Percentiles rank a stretch among this genome's conserved stretches.
These are phyloP conservation scores for Podospora conica DNA, from an alignment of 495 filamentous ascomycete species.

Conservation along the genomic window DNA sequence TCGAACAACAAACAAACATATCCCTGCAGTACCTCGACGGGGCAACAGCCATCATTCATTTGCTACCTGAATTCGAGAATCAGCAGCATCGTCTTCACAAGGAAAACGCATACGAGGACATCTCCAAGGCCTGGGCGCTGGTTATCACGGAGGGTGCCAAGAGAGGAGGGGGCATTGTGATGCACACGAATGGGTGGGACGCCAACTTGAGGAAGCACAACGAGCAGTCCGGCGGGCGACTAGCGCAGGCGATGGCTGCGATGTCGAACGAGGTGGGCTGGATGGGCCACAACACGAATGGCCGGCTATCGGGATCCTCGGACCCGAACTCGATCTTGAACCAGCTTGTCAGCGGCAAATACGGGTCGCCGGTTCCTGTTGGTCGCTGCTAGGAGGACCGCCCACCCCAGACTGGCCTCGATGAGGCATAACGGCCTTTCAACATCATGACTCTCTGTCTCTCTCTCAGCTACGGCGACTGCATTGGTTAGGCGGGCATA, in stretches of 20 bases:
- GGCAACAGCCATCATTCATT: slow-evolving; percentile 83
- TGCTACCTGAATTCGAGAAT: slow-evolving; percentile 78
- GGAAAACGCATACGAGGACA: slow-evolving; percentile 90
- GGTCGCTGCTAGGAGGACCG: slow-evolving; percentile 56
- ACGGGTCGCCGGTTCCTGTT: slow-evolving; percentile 67
- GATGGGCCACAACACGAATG: slow-evolving; percentile 51
- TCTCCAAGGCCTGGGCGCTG: slow-evolving; percentile 85
- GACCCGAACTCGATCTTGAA: slow-evolving; percentile 65
- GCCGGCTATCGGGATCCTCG: slow-evolving; percentile 37
- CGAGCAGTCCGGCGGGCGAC: slow-evolving; percentile 71
- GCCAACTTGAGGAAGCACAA: slow-evolving; percentile 84
- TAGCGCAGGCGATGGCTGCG: slow-evolving; percentile 74
- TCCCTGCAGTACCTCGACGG: slow-evolving; percentile 83
- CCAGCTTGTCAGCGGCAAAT: slow-evolving; percentile 72
- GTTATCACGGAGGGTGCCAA: slow-evolving; percentile 90
- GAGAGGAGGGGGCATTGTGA: slow-evolving; percentile 78
- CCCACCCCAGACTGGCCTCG: not conserved
- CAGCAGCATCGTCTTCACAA: slow-evolving; percentile 85
- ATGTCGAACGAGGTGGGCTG: slow-evolving; percentile 69
- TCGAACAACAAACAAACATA: slow-evolving; percentile 69
- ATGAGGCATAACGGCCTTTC: not conserved
- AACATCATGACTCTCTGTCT: slow-evolving; percentile 11
- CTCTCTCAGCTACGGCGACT: not conserved
- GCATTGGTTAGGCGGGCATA: slow-evolving; percentile 15
- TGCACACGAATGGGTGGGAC: slow-evolving; percentile 94